Percentiles rank a stretch among this genome's conserved stretches.
These are phyloP conservation scores for Hyaloscypha finlandica DNA, from an alignment of 495 filamentous ascomycete species.

Conservation along the genomic window DNA sequence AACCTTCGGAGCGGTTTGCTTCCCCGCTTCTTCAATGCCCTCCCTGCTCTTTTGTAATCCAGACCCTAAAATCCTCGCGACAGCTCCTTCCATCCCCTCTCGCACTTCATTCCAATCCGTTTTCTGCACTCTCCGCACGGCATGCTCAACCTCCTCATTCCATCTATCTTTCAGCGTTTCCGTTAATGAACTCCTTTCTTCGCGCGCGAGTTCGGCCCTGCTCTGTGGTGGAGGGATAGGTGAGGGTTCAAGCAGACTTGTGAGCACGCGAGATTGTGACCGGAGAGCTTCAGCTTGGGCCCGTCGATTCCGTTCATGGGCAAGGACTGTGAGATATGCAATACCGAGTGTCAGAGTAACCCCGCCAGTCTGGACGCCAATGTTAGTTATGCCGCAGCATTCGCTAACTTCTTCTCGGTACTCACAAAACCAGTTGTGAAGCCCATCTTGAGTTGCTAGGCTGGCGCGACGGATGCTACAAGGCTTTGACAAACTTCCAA, in stretches of 20 bases:
- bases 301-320: constrained; percentile 71
- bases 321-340: constrained; percentile 76
- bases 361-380: constrained; percentile 65
- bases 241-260: constrained; percentile 49
- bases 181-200: constrained; percentile 43
- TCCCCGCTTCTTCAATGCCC: constrained; percentile 33
- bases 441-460: constrained; percentile 55
- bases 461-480: constrained; percentile 21
- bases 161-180: constrained; percentile 76
- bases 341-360: constrained; percentile 80
- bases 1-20: constrained; percentile 35
- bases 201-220: constrained; percentile 43
- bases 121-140: constrained; percentile 67
- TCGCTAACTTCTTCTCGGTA: constrained; percentile 25
- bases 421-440: constrained; percentile 83
- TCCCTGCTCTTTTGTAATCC: constrained; percentile 35
- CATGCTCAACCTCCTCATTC: constrained; percentile 72
- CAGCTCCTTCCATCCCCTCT: constrained; percentile 50
- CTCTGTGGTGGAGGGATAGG: constrained; percentile 40
- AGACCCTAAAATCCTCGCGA: constrained; percentile 31
- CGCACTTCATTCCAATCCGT: constrained; percentile 63
- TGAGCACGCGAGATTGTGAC: constrained; percentile 65
- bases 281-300: constrained; percentile 71
- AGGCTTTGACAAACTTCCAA: constrained; percentile 5
- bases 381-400: constrained; percentile 28